These are phyloP conservation scores for Picochlorum sp. DNA, from an alignment of 139 green algal species.

Conservation along the genomic window DNA sequence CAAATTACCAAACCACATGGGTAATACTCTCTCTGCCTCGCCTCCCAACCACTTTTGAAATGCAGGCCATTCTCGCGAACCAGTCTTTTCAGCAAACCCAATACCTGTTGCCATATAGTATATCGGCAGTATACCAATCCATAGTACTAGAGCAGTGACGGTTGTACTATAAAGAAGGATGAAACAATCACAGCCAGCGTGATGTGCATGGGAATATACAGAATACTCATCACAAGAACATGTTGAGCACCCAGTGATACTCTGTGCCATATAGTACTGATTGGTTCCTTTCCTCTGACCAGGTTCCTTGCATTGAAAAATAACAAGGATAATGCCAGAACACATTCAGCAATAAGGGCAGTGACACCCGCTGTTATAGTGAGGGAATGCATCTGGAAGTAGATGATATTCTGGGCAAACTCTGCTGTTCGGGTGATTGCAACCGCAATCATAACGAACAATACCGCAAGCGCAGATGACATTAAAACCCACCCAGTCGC, in stretches of 20 bases:
- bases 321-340: slow-evolving; percentile 3
- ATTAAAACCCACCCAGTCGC: slow-evolving; percentile 71
- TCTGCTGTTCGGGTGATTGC: not conserved
- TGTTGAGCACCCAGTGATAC: not conserved
- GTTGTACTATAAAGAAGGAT: slow-evolving; percentile 31
- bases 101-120: slow-evolving; percentile 57
- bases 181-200: not conserved
- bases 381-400: slow-evolving; percentile 47
- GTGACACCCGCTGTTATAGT: slow-evolving; percentile 38
- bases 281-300: not conserved
- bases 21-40: slow-evolving; percentile 45
- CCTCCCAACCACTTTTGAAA: slow-evolving; percentile 47
- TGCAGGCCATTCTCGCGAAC: slow-evolving; percentile 48
- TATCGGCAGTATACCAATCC: slow-evolving; percentile 34
- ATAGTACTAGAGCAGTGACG: slow-evolving; percentile 24
- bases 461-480: slow-evolving; percentile 38
- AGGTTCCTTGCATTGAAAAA: not conserved
- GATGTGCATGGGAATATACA: slow-evolving; percentile 12
- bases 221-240: not conserved
- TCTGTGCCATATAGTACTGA: not conserved
- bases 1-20: slow-evolving; percentile 54
- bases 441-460: slow-evolving; percentile 23
- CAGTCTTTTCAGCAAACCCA: slow-evolving; percentile 58
- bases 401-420: not conserved
- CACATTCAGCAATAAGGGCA: slow-evolving; percentile 4